Evolutionary conservation across 2,329 filamentous ascomycete genomes (phyloP), one percentile per base, ranked within the genome.

Genomic region (Phyllosticta paracitricarpa): DNA sequence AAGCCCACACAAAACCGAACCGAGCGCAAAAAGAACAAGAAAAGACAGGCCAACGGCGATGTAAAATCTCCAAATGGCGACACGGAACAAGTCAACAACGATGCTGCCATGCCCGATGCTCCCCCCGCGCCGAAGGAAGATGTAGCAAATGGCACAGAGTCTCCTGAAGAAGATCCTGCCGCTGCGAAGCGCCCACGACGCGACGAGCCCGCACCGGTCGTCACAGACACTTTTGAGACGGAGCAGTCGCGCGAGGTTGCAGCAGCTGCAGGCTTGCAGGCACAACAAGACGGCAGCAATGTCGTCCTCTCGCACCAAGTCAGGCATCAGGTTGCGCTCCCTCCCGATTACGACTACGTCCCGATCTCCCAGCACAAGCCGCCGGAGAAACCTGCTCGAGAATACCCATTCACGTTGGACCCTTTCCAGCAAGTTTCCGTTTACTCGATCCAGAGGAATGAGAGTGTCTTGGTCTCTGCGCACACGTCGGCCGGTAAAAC

Each of bases 401-500:
- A 81, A 35, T 99, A 89, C 81, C 84, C 86, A 9, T 99, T 99
- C 78, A 89, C 89, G 62, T 86, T 99, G 63, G 94, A 99, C 79
- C 94, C 94, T 57, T 99, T 99, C 81, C 94, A 99, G 77, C 90
- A 93, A 70, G 83, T 97, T 57, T 91, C 94, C 0, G 91, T 99
- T 64, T 87, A 91, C 7, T 97, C 93, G 0, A 99, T 99, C 65
- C 89, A 99, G 77, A 84, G 94, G 65, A 92, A 93, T 61, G 94
- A 99, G 79, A 97, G 92, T 78, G 91, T 99, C 0, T 78, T 99
- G 57, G 94, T 99, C 2, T 97, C 95, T 17, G 94, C 94, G 59
- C 94, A 99, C 76, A 99, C 94, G 7, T 94, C 89, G 81, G 94
- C 94, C 48, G 94, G 94, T 76, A 99, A 99, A 78, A 99, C 94